Conservation (phyloP, 1,284 basidiomycete species). For the Ganoderma lingzhi region DNA sequence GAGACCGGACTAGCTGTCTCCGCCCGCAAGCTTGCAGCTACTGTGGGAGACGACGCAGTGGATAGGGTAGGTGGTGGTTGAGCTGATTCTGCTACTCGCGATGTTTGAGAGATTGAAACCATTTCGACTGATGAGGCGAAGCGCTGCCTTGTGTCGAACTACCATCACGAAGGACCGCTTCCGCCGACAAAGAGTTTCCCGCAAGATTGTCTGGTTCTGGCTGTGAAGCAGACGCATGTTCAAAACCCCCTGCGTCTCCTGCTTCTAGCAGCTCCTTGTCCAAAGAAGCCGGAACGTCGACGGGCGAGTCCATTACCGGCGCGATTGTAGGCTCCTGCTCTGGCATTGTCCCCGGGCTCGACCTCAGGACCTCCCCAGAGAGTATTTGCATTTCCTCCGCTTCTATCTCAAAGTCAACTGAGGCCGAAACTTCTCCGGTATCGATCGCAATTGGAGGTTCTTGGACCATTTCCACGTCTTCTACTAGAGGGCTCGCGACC, state of each 20-base stretch:
- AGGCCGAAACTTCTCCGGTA: neutral
- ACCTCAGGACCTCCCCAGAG: neutral
- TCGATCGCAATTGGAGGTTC: neutral
- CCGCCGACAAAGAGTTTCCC: neutral
- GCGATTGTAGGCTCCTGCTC: neutral
- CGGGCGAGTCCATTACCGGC: neutral
- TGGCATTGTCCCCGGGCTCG: neutral
- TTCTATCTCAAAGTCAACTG: neutral
- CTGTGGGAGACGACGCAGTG: neutral
- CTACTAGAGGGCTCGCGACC: neutral
- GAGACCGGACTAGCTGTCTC: slow-evolving; percentile 29
- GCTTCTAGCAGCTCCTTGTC: neutral
- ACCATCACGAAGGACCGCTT: neutral
- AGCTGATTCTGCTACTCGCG: neutral
- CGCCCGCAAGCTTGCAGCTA: neutral
- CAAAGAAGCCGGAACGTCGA: neutral
- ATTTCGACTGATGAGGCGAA: neutral
- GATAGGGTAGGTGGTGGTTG: neutral
- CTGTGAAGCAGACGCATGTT: neutral
- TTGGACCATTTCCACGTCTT: neutral
- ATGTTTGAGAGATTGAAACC: neutral
- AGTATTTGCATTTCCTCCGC: neutral
- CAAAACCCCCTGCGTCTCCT: neutral
- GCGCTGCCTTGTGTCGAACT: neutral
- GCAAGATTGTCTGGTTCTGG: neutral